Conservation (phyloP, 2,329 filamentous ascomycete genomes). For the Paraconiothyrium brasiliense region DNA sequence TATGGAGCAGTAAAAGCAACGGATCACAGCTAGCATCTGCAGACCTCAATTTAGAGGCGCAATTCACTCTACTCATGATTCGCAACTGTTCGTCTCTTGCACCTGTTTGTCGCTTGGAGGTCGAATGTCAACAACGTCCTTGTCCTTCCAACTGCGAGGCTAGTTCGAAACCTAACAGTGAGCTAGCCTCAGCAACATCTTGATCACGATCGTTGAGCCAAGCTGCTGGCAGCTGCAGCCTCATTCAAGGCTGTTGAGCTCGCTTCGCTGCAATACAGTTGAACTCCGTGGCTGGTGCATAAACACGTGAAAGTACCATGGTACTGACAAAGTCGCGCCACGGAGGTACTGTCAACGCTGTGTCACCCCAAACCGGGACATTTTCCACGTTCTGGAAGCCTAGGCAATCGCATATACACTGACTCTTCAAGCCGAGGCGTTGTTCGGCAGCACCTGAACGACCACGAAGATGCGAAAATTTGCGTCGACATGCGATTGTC, state of each 20-base stretch:
- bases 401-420: constrained; percentile 2
- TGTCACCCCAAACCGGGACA: not conserved
- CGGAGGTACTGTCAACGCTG: not conserved
- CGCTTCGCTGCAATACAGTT: constrained; percentile 10
- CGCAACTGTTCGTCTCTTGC: no score
- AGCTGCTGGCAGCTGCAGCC: not conserved
- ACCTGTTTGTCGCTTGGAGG: no score
- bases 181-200: no score
- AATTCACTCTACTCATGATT: no score
- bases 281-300: constrained; percentile 18
- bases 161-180: no score
- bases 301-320: constrained; percentile 15
- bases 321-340: constrained; percentile 9
- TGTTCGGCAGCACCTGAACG: constrained; percentile 23
- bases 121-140: no score
- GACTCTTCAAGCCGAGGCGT: constrained; percentile 22
- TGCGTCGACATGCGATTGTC: not conserved
- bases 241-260: constrained; percentile 7
- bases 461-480: not conserved
- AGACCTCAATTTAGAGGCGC: no score
- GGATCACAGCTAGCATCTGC: no score
- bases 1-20: no score
- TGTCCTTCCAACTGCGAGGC: no score
- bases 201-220: not conserved
- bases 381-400: constrained; percentile 2